Evolutionary conservation across 768 basidiomycete genomes (phyloP), one percentile per base, ranked within the genome.

Genomic region (Holtermannia corniformis): DNA sequence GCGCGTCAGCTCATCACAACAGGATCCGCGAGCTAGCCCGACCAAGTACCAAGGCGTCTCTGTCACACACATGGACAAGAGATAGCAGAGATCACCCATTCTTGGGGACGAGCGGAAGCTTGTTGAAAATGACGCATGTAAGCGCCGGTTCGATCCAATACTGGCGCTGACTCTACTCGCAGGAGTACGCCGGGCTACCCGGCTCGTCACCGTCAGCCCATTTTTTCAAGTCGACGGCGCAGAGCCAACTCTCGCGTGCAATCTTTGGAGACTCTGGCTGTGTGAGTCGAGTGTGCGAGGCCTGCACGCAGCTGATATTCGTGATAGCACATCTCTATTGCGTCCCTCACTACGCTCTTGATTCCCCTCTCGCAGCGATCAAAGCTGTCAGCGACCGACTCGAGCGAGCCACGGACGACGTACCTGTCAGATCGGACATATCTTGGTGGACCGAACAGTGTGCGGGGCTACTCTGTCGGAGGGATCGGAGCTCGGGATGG

Each of bases 21-120:
- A 92, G 89, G 54, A 85, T 93, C 50, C 83, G 95, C 26, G 80
- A 86, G 65, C 78, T 84, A 0, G 90, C 92, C 0, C 87, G 89
- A 0, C 80, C 81, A 21, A 80, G 82, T 0, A 68, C 82, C 55
- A 97, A 97, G 72, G 90, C 90, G 0, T 80, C 89, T 0, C 42
- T 97, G 1, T 83, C 83, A 12, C 87, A 97, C 63, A 81, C 81
- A 0, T 88, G 81, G 72, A 75, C 79, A 2, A 74, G 79, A 14
- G 88, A 96, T 70, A 86, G 82, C 2, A 79, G 90, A 5, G 82
- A 90, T 64, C 82, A 86, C 47, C 64, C 72, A 3, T 78, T 85
- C 51, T 73, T 78, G 22, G 81, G 81, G 3, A 81, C 83, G 64
- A 43, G 75, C 3, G 89, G 90, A 0, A 70, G 76, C 4, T 81